These are phyloP conservation scores for Wickerhamomyces sydowiorum DNA, from an alignment of 805 yeast species.

Conservation along the genomic window DNA sequence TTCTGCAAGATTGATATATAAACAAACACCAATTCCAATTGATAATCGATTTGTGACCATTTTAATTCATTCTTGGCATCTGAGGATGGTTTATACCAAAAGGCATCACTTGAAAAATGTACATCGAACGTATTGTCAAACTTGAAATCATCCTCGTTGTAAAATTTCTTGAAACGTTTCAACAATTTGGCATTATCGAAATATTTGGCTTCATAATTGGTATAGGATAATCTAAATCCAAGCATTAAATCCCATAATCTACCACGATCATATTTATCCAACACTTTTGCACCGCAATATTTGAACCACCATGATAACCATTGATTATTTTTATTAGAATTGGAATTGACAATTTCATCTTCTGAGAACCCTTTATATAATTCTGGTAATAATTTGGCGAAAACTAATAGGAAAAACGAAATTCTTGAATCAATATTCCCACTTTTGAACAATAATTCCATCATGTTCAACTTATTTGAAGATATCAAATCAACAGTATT, in stretches of 20 bases:
- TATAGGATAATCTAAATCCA: slow-evolving; percentile 60
- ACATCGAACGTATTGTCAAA: neutral
- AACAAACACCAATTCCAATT: slow-evolving; percentile 68
- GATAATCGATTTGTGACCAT: slow-evolving; percentile 64
- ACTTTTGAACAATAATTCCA: slow-evolving; percentile 38
- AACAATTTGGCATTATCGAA: slow-evolving; percentile 10
- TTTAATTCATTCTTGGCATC: slow-evolving; percentile 30
- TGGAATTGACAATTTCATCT: slow-evolving; percentile 65
- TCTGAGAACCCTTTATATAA: slow-evolving; percentile 18
- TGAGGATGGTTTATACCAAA: slow-evolving; percentile 17
- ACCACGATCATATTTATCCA: slow-evolving; percentile 78
- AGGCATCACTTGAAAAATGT: slow-evolving; percentile 7
- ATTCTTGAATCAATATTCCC: slow-evolving; percentile 64
- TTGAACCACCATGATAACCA: slow-evolving; percentile 97
- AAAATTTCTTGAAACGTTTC: slow-evolving; percentile 18
- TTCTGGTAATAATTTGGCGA: slow-evolving; percentile 55
- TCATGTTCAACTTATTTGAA: slow-evolving; percentile 13
- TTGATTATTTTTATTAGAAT: slow-evolving; percentile 59
- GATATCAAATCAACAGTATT: neutral
- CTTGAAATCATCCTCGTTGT: slow-evolving; percentile 5
- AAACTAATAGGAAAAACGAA: slow-evolving; percentile 58
- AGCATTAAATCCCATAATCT: slow-evolving; percentile 83
- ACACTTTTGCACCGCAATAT: slow-evolving; percentile 81
- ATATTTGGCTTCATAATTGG: slow-evolving; percentile 9
- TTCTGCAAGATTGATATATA: slow-evolving; percentile 76